Percentiles rank a stretch among this genome's conserved stretches.
Conservation (phyloP, 1,284 basidiomycete genomes). For the Trametes sp. region DNA sequence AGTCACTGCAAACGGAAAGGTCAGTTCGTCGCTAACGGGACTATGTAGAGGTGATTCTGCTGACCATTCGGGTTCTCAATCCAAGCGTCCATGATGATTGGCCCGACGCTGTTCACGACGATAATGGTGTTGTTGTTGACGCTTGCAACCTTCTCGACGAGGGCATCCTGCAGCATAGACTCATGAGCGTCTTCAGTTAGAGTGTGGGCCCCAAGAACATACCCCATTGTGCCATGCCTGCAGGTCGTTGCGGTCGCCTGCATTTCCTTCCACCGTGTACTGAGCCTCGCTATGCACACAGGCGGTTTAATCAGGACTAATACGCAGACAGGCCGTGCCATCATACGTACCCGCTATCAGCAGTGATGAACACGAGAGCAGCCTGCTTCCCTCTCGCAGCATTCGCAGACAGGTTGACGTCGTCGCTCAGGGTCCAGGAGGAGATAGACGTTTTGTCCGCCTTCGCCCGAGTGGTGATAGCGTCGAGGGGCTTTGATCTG, state of each 20-base stretch:
- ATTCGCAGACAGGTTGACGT: constrained; percentile 51
- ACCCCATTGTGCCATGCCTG: constrained; percentile 74
- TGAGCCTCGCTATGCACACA: constrained; percentile 65
- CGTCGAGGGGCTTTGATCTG: constrained; percentile 41
- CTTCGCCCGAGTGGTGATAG: constrained; percentile 51
- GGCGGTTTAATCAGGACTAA: background rate
- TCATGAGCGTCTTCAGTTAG: constrained; percentile 33
- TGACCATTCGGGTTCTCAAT: constrained; percentile 50
- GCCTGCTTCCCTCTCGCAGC: constrained; percentile 49
- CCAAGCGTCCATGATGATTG: constrained; percentile 57
- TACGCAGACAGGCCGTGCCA: background rate
- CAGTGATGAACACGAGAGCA: constrained; percentile 32
- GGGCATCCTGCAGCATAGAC: constrained; percentile 38
- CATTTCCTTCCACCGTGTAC: constrained; percentile 68
- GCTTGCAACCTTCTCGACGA: constrained; percentile 43
- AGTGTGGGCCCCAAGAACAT: too few species aligned
- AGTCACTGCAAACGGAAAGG: constrained; percentile 6
- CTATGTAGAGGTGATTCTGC: constrained; percentile 28
- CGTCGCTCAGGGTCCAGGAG: constrained; percentile 61
- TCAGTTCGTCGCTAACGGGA: background rate
- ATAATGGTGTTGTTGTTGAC: constrained; percentile 61
- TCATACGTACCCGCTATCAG: constrained; percentile 25
- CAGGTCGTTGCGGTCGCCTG: constrained; percentile 74
- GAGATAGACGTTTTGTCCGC: constrained; percentile 49
- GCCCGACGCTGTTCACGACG: constrained; percentile 59